These are phyloP conservation scores for Blumeria hordei DNA, from an alignment of 2,329 filamentous ascomycete species.

Conservation along the genomic window DNA sequence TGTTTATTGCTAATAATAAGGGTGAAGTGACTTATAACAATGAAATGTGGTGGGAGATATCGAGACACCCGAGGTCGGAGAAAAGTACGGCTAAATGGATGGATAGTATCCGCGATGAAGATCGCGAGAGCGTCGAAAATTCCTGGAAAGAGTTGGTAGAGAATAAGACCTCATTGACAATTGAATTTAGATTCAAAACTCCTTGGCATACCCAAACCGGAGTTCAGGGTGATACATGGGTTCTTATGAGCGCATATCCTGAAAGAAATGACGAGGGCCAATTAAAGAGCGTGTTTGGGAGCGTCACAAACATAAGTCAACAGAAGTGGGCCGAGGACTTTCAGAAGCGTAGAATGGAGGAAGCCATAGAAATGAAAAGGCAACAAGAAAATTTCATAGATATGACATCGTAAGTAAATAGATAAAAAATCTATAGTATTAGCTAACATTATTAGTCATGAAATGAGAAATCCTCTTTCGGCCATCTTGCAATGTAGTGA, in stretches of 20 bases:
- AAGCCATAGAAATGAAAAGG: constrained; percentile 57
- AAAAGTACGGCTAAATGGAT: constrained; percentile 43
- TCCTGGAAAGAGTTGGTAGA: constrained; percentile 39
- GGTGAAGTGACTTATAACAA: constrained; percentile 61
- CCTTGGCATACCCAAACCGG: constrained; percentile 35
- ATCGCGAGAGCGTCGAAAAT: constrained; percentile 30
- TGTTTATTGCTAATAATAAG: constrained; percentile 55
- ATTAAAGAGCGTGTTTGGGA: constrained; percentile 55
- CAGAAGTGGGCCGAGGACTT: constrained; percentile 70
- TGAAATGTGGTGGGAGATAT: constrained; percentile 48
- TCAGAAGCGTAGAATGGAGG: constrained; percentile 52
- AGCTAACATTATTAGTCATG: constrained; percentile 22
- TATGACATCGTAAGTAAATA: constrained; percentile 27
- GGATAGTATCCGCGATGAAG: constrained; percentile 43
- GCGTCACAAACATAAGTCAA: constrained; percentile 63
- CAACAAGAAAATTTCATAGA: constrained; percentile 51
- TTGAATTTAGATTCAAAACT: constrained; percentile 54
- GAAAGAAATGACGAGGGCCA: constrained; percentile 38
- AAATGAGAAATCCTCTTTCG: constrained; percentile 54
- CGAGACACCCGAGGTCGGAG: constrained; percentile 34
- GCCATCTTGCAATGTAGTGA: constrained; percentile 57
- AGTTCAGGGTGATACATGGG: constrained; percentile 45
- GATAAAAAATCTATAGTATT: neutral
- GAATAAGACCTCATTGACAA: constrained; percentile 37
- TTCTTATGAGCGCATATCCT: constrained; percentile 51